Base-by-base conservation (phyloP, 2,329 filamentous ascomycete species). In the Cercospora beticola region DNA sequence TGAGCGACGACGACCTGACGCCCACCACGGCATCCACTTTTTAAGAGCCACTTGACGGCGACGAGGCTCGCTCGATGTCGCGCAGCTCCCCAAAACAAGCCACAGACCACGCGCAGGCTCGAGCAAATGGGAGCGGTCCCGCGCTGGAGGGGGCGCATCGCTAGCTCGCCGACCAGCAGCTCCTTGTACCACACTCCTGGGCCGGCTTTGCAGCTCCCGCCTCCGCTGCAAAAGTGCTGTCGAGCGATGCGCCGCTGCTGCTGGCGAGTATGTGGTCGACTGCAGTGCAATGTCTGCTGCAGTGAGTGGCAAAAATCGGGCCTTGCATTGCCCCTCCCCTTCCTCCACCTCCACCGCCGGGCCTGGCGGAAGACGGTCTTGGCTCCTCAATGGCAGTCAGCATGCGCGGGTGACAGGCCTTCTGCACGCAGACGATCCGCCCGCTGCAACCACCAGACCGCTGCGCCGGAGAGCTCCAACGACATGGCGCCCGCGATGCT, bases 401-500 rank as follows among this genome's bases (percentile, higher is more conserved):
- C 26, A 40, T 26, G 30, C n/a, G 30, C 43, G 66, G 69, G 40
- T 68, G 68, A 71, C 68, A 68, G 54, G 54, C 66, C 49, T 52
- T 40, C 70, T 68, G 66, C 66, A 59, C 26, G 63, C 67, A 63
- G 46, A 30, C 18, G 21, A 56, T 62, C 62, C 68, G 23, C 59
- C 52, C 66, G 61, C 57, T 33, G 49, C 62, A 56, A 64, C 62
- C 67, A 66, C 65, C 62, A 66, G 56, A 60, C 71, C 71, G 58
- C 59, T 46, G 58, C 62, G 23, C 64, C 60, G 68, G 71, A 60
- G 30, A 61, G 63, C 66, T 70, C 71, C 71, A 69, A 56, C 61
- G 56, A 60, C 57, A 57, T 54, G 70, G 70, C 62, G 66, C 68
- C 64, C 62, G 57, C 52, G 63, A 46, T 63, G 63, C 66, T 66